phyloP scores from a whole-genome alignment of 2,329 filamentous ascomycete genomes.

The Penicillium sp. region DNA sequence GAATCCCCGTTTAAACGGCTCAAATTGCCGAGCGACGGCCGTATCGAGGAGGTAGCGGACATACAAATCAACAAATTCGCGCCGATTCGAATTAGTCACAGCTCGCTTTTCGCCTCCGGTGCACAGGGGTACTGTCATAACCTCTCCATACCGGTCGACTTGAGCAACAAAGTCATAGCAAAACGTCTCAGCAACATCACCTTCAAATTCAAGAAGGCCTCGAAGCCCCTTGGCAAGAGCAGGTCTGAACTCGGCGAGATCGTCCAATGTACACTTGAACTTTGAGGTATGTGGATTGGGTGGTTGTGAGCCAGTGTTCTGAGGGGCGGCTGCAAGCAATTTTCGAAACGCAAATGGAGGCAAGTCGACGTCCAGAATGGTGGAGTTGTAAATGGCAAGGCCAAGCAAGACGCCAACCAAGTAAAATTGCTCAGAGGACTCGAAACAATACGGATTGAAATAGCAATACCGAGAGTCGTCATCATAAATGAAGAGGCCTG shows the following conservation, averaged over 20 bases:
- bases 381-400: slow-evolving; percentile 92
- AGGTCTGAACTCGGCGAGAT: slow-evolving; percentile 81
- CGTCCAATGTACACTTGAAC: slow-evolving; percentile 76
- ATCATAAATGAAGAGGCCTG: slow-evolving; percentile 90
- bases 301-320: slow-evolving; percentile 58
- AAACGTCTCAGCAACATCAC: slow-evolving; percentile 79
- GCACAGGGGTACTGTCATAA: slow-evolving; percentile 70
- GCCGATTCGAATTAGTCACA: slow-evolving; percentile 82
- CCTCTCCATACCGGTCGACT: slow-evolving; percentile 74
- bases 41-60: slow-evolving; percentile 78
- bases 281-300: slow-evolving; percentile 56
- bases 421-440: slow-evolving; percentile 90
- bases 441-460: slow-evolving; percentile 88
- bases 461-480: slow-evolving; percentile 90
- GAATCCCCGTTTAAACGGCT: slow-evolving; percentile 92
- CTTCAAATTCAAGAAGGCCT: slow-evolving; percentile 78
- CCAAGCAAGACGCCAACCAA: slow-evolving; percentile 85
- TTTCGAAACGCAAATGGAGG: slow-evolving; percentile 91
- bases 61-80: slow-evolving; percentile 85
- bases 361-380: slow-evolving; percentile 83
- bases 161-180: slow-evolving; percentile 80
- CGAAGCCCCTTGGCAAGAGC: slow-evolving; percentile 73
- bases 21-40: slow-evolving; percentile 79
- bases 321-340: slow-evolving; percentile 75
- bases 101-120: slow-evolving; percentile 71